Evolutionary conservation across 352 stramenopile genomes (phyloP).

Genomic region (Pythium rhizo-oryzae): DNA sequence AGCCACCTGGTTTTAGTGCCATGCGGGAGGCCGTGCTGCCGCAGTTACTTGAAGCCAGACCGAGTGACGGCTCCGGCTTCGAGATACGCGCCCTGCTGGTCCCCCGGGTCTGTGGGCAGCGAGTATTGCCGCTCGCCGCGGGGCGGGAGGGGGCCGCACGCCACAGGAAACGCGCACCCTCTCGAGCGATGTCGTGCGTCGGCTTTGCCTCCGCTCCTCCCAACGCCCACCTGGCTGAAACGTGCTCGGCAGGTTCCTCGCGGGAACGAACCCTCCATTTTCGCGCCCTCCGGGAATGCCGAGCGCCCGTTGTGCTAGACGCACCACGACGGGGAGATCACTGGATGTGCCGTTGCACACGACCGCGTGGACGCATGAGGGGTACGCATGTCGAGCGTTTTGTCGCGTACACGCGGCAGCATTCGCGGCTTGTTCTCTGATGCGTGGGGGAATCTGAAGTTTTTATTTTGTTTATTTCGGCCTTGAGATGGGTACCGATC

Average conservation of each 20-base stretch:
- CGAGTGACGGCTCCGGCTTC: background rate
- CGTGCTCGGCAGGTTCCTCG: background rate
- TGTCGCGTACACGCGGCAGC: conserved; percentile 1
- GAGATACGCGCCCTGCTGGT: background rate
- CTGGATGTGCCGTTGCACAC: conserved; percentile 6
- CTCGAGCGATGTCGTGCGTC: conserved; percentile 5
- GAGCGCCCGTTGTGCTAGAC: background rate
- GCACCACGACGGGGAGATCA: background rate
- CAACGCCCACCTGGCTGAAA: background rate
- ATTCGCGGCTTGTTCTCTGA: conserved; percentile 2
- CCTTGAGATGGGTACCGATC: background rate
- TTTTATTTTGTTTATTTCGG: background rate
- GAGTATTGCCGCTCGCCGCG: background rate
- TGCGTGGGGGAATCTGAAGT: background rate
- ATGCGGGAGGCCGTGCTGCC: too few relatives aligned
- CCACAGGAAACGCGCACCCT: conserved; percentile 12
- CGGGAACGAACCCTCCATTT: background rate
- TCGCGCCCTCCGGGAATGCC: background rate
- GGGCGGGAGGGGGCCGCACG: background rate
- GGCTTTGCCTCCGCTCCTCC: conserved; percentile 1
- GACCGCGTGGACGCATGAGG: background rate
- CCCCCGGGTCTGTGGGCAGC: background rate
- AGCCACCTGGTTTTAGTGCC: background rate
- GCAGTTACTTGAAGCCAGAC: conserved; percentile 11
- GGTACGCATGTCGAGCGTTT: conserved; percentile 15